A percentile compares a stretch with the other conserved stretches of the same genome.
phyloP scores from a whole-genome alignment of 352 stramenopile genomes.

The Pythium apleroticum region DNA sequence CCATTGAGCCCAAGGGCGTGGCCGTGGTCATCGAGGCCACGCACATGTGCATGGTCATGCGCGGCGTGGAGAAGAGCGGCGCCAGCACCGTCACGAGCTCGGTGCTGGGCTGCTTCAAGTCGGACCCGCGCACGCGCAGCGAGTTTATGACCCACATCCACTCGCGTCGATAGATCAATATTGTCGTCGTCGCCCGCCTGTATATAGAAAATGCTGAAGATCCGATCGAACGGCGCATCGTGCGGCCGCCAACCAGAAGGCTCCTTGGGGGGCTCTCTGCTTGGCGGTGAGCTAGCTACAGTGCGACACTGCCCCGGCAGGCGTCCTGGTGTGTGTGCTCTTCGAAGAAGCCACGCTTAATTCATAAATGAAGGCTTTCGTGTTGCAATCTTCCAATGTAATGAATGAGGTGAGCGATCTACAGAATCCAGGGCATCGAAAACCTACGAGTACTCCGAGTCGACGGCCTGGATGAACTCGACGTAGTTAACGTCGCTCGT shows the following conservation, averaged over 20 bases:
- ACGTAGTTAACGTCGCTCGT: constrained; percentile 82
- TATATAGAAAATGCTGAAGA: constrained; percentile 1
- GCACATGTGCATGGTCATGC: constrained; percentile 99
- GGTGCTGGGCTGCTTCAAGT: constrained; percentile 97
- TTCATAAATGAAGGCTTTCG: constrained; percentile 5
- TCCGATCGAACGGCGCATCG: constrained; percentile 27
- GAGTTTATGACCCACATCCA: constrained; percentile 91
- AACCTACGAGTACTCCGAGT: constrained; percentile 59
- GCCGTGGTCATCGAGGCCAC: constrained; percentile 98
- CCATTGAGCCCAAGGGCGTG: constrained; percentile 96
- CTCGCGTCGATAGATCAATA: constrained; percentile 48
- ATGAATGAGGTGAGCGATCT: not conserved
- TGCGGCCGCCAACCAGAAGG: constrained; percentile 22
- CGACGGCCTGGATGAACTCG: constrained; percentile 68
- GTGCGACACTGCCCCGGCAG: not conserved
- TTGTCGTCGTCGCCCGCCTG: not conserved
- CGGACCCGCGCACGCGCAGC: constrained; percentile 85
- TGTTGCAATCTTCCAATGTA: not conserved
- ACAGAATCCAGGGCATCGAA: not conserved
- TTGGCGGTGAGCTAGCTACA: constrained; percentile 15
- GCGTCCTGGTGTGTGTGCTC: constrained; percentile 16
- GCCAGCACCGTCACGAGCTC: constrained; percentile 96
- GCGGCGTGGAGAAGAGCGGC: constrained; percentile 97
- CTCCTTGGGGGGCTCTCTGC: constrained; percentile 5
- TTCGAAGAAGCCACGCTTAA: constrained; percentile 15